Base-by-base conservation (phyloP, 2,329 filamentous ascomycete genomes). In the Sporothrix phasma region DNA sequence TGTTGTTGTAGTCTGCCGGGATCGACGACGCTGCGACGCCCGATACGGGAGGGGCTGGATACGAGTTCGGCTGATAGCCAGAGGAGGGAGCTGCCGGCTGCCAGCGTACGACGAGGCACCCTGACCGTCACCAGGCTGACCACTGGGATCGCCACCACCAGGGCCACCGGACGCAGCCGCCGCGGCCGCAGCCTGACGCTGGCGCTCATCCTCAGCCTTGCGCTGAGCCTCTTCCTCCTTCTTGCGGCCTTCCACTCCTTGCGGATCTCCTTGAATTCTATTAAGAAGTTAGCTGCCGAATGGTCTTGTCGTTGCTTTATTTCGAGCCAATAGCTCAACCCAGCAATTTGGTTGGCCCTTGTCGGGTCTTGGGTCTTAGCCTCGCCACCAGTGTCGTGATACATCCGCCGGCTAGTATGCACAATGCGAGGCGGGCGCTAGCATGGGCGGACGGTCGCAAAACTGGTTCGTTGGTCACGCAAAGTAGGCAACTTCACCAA, bases 201-300 rank as follows among this genome's bases (percentile, higher is more conserved):
- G 87, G 64, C 92, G 89, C 73, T 97, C 92, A 68, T 97, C 93
- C 10, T 92, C 90, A 13, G 88, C 89, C 80, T 97, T 97, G 72
- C 92, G 89, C 70, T 86, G 83, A 61, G 88, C 88, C 69, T 97
- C 93, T 71, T 97, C 93, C 75, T 97, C 94, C 90, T 99, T 99
- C 85, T 97, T 97, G 72, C 94, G 91, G 90, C 90, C 80, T 97
- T 99, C 94, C 94, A 99, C 73, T 97, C 93, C 74, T 97, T 97
- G 68, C 94, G 62, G 10, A 69, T 69, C 73, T 99, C 94, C 75
- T 99, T 99, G 79, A 99, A 97, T 76, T 97, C 94, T 97, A 73
- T 69, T 69, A n/a, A n/a, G 17, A 45, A n/a, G 37, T 61, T 46
- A 54, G 22, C 43, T 54, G 34, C 8, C 24, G 11, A 19, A 56